Evolutionary conservation across 148 eudicot species (phyloP), one percentile per base, ranked within the genome.

Genomic region (Chenopodium quinoa): DNA sequence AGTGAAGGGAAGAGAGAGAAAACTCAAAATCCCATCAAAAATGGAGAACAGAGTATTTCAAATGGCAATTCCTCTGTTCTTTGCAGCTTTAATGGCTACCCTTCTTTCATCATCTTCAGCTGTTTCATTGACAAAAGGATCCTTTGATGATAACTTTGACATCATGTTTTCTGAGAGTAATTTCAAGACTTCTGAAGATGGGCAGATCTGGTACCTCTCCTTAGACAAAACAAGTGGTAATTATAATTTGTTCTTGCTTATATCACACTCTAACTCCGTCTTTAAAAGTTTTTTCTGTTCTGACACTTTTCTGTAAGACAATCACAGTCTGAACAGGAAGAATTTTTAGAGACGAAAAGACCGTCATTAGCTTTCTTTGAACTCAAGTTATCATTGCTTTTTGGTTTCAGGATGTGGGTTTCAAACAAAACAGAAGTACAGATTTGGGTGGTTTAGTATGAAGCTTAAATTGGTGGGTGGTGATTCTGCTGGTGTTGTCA

Each of bases 391-490:
- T 40, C 44, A 40, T 40, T 12, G 0, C 12, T 0, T 10, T 50
- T 50, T 11, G 12, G 20, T 80, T 78, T 83, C 80, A 96, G 99
- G 99, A 16, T 94, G 98, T 84, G 99, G 99, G 81, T 97, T 94
- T 80, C 91, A 87, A 78, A 94, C 99, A 72, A 97, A 92, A 82
- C 89, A 97, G 75, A 94, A 79, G 62, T 97, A 91, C 79, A 89
- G 95, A 93, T 97, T 94, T 85, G 99, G 99, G 71, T 97, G 98
- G 98, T 97, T 94, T 77, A 97, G 98, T 85, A 97, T 97, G 99
- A 97, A 89, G 87, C 82, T 97, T 23, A 97, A 89, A 74, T 84
- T 97, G 54, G 99, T 91, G 11, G 99, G 92, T 76, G 94, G 93
- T 46, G 93, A 97, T 77, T 92, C 99, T 71, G 97, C 99, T 60